Base-by-base conservation (phyloP, 129 eudicot species). In the Kitagawia praeruptora region DNA sequence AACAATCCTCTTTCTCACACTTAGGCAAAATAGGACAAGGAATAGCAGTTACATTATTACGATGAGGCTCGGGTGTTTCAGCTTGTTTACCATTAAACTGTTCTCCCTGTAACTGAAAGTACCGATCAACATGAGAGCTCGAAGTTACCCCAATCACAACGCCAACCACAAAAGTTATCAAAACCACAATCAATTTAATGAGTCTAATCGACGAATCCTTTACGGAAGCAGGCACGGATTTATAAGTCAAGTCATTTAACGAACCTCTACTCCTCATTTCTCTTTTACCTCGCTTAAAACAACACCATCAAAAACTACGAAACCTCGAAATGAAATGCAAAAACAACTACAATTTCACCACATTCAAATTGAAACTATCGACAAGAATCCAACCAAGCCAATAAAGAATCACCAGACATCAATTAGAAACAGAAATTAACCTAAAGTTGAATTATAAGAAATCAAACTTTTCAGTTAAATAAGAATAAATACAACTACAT, bases 121-220 rank as follows among this genome's bases (percentile, higher is more conserved):
- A 91, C 74, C 85, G 74, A 84, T 89, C 90, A 3, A 93, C 87
- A 76, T 91, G 91, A 42, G 96, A 89, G 61, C 92, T 89, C 14
- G 96, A 93, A n/a, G 72, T 76, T 28, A 93, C 84, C 46, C 98
- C 97, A 39, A 91, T 81, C 14, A 91, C 88, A 19, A 91, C 80
- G 49, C 98, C 98, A 39, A 81, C 79, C 2, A 93, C 93, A 77
- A 93, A 93, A 41, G 91, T 81, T 11, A 93, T 87, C 72, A 91
- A 75, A 78, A 82, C 44, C 18, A 85, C 70, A 5, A 93, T 45
- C 66, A 86, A 34, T 78, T 79, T 91, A 25, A 83, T 67, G 2
- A 93, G 80, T 61, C 90, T 85, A 45, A 83, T 21, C 23, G 96
- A 89, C 6, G 91, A 83, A 71, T 91, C 98, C 76, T 83, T 82